Base-by-base conservation (phyloP, 495 filamentous ascomycete genomes). In the Ramalina peruviana region DNA sequence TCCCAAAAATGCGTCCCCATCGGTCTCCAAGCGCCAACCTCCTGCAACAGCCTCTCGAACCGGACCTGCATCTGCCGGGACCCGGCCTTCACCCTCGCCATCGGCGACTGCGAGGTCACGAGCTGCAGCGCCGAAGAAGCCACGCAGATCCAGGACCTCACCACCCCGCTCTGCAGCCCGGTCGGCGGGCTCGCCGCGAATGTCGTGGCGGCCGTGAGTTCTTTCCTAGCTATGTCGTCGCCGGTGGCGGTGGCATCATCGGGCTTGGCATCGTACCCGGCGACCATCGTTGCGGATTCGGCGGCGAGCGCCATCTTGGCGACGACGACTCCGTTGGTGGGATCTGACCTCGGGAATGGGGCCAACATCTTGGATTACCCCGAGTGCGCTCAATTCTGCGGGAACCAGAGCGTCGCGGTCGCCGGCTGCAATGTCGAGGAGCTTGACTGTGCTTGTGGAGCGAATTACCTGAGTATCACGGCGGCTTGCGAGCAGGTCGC, bases 21-120 rank as follows among this genome's bases (percentile, higher is more conserved):
- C 15, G 51, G 51, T 15, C 20, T 48, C 19, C 10, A 19, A 3
- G 13, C 43, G 3, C 44, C 51, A 15, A 19, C 42, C 3, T 19
- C 13, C 26, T 51, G 53, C 48, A 40, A 33, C 12, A 54, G 48
- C 4, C 42, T 54, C 16, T 54, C 48, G 10, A 51, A 54, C 25
- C 0, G 39, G 0, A 48, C 40, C 19, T 54, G 53, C 19, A 15
- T 54, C 36, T 54, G 53, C 47, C 4, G 41, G n/a, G 36, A 40
- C 9, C 36, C 42, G 4, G 25, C 17, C 10, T 44, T 41, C 21
- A 17, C 12, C 27, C n/a, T 50, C 12, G 16, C 36, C 7, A 38
- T 54, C 16, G 41, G 45, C 9, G 36, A 12, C 23, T 54, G 53
- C 48, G 53, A 54, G 36, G 9, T 23, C 7, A 46, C 15, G 2